Evolutionary conservation across 2,329 filamentous ascomycete species (phyloP), one percentile per base, ranked within the genome.

Genomic region (Periconia sp.): DNA sequence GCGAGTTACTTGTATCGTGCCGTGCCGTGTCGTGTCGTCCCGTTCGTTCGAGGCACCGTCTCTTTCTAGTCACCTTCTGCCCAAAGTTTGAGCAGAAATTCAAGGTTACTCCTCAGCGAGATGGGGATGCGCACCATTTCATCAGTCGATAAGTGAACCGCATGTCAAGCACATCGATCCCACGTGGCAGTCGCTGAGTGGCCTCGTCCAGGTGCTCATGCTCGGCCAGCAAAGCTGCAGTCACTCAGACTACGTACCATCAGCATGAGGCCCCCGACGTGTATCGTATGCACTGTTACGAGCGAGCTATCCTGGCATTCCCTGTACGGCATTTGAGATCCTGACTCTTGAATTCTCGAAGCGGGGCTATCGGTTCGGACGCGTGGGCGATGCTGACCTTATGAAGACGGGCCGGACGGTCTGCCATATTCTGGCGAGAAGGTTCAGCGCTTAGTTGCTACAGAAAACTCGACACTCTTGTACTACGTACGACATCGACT

Each of bases 141-240:
- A 65, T 48, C 54, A 46, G 43, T 56, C 50, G 57, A 59, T 57
- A 56, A 53, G 60, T 50, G 56, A 52, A 59, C 58, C 51, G 45
- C 60, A 53, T 19, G 50, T 61, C 48, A 50, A 63, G 59, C 59
- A 42, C 53, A 60, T 57, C 53, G 49, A 65, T 58, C 69, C 62
- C 62, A 75, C 73, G 73, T 75, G 73, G 72, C 73, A 66, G 64
- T 68, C 70, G 70, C 71, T 75, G 72, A 75, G 68, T 75, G 72
- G 73, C 62, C 68, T 74, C 44, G 63, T 54, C 56, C 62, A 63
- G 65, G 64, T 70, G 71, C 73, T 73, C 69, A 62, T 53, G 62
- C 60, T 58, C 53, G 47, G 52, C 54, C 57, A 56, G 53, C 58
- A 53, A 56, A 49, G 45, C 58, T 52, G 54, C 54, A 58, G 37